Conservation (phyloP, 2,329 filamentous ascomycete genomes). For the Alternaria sp. region DNA sequence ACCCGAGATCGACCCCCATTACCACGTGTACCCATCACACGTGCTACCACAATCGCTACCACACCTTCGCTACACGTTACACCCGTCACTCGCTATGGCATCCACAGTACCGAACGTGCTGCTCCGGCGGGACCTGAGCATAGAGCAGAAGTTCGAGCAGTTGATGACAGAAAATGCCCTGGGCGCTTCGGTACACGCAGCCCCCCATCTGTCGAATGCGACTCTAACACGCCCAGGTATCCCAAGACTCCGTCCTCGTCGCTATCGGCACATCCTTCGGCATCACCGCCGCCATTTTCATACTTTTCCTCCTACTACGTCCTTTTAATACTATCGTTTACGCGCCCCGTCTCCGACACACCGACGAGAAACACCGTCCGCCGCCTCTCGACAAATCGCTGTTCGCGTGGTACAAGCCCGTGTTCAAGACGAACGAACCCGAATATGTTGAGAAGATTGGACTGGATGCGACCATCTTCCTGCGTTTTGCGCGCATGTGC, state of each 20-base stretch:
- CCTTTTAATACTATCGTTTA: slow-evolving; percentile 93
- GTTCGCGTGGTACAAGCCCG: slow-evolving; percentile 83
- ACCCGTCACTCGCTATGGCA: slow-evolving; percentile 26
- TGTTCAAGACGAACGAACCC: slow-evolving; percentile 78
- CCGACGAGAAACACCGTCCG: slow-evolving; percentile 86
- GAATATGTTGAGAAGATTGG: slow-evolving; percentile 82
- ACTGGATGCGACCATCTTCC: slow-evolving; percentile 87
- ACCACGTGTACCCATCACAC: background rate
- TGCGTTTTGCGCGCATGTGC: slow-evolving; percentile 89
- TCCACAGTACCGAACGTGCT: slow-evolving; percentile 17
- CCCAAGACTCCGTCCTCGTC: slow-evolving; percentile 71
- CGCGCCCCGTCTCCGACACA: slow-evolving; percentile 90
- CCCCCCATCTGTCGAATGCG: background rate
- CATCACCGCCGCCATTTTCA: slow-evolving; percentile 73
- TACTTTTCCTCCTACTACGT: slow-evolving; percentile 86
- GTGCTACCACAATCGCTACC: background rate
- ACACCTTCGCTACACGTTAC: slow-evolving; percentile 2
- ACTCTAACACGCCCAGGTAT: slow-evolving; percentile 53
- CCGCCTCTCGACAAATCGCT: slow-evolving; percentile 85
- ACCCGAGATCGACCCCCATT: background rate
- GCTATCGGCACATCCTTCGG: slow-evolving; percentile 81
- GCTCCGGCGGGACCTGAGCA: slow-evolving; percentile 37
- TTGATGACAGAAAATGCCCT: slow-evolving; percentile 41
- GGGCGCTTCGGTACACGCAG: slow-evolving; percentile 26
- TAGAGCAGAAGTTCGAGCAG: slow-evolving; percentile 38